Evolutionary conservation across 1,284 basidiomycete genomes (phyloP), one percentile per base, ranked within the genome.

Genomic region (Melampsora americana): DNA sequence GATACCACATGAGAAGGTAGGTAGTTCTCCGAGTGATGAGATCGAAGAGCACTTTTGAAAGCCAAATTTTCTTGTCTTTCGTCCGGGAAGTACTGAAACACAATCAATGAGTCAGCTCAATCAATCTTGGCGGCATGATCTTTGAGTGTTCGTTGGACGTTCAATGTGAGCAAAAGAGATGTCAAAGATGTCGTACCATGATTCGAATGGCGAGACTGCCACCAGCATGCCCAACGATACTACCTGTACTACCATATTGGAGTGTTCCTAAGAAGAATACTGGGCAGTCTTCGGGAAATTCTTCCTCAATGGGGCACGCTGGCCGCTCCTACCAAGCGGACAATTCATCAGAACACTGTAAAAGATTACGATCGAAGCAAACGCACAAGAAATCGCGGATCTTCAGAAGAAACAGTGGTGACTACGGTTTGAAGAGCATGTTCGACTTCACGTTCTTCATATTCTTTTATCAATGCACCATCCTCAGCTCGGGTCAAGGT

Each of bases 251-350:
- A n/a, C 96, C 96, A 81, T 96, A 99, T 0, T 91, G 91, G 80
- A 92, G 89, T 79, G 91, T 89, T 26, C 95, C 95, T 6, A 99
- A 87, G 88, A 97, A 99, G 84, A 99, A 96, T 59, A 98, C 91
- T 80, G 90, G 92, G 82, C 89, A 91, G 12, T 91, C 91, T 0
- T 89, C 88, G 0, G 95, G 94, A 84, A 93, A 98, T 82, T 99
- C 96, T 72, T 92, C 89, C 0, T 88, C 86, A 46, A 98, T 84
- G 0, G 92, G 89, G 1, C 92, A 90, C 0, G 95, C 89, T 7
- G 88, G 88, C 80, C 88, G 84, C 80, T 88, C 86, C 80, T 84
- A 75, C 14, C 44, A 42, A 48, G 18, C 14, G 16, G 23, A 7
- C 65, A 28, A 14, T 23, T 65, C 44, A 64, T 67, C 39, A 50